Conservation (phyloP, 129 eudicot species). For the Flaveria linearis region DNA sequence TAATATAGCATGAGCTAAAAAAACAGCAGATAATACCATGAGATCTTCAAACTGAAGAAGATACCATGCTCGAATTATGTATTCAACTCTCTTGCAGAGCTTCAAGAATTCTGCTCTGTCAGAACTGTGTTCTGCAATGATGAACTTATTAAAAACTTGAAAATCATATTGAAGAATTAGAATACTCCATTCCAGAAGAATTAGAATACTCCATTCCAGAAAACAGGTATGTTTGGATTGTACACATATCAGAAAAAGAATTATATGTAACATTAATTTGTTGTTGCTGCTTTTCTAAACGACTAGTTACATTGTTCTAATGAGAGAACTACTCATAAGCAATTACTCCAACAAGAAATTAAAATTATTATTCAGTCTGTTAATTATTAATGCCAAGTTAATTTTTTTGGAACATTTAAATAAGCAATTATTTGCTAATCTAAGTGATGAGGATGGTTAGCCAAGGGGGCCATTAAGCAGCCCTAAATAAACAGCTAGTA, state of each 20-base stretch:
- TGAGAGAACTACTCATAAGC: neutral
- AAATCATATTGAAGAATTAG: conserved; percentile 1
- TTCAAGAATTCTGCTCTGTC: conserved; percentile 83
- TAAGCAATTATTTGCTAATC: neutral
- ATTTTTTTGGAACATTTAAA: neutral
- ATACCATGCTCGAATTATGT: conserved; percentile 95
- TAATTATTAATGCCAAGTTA: neutral
- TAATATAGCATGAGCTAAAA: neutral
- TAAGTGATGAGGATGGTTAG: neutral
- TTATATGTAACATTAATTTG: neutral
- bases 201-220: neutral
- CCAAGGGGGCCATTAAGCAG: neutral
- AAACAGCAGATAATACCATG: conserved; percentile 50
- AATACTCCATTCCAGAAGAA: neutral
- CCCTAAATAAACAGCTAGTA: neutral
- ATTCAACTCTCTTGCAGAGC: conserved; percentile 91
- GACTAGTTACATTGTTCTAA: neutral
- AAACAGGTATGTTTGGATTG: neutral
- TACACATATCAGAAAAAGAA: neutral
- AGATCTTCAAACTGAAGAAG: conserved; percentile 93
- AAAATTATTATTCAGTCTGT: neutral
- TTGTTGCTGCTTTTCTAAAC: neutral
- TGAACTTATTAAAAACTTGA: conserved; percentile 10
- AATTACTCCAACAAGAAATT: neutral
- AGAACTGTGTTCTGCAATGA: conserved; percentile 60